Percentiles rank a stretch among this genome's conserved stretches.
Conservation (phyloP, 176 grass and related monocot genomes). For the Calamus simplicifolius region DNA sequence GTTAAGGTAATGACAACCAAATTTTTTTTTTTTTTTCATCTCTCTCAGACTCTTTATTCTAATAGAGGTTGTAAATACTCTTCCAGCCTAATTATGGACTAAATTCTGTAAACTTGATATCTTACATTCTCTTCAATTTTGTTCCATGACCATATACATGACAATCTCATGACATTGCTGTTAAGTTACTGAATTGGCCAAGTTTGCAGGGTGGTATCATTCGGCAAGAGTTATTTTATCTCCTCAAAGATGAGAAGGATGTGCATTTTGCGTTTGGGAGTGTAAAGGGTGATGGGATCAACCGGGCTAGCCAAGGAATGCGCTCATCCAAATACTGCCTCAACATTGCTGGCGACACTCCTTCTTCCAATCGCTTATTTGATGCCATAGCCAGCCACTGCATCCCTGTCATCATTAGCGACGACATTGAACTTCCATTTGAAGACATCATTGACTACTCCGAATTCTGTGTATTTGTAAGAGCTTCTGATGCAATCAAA, state of each 20-base stretch:
- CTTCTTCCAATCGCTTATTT: constrained; percentile 9
- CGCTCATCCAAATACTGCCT: constrained; percentile 9
- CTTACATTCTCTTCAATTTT: no score
- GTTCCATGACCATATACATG: no score
- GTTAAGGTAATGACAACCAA: no score
- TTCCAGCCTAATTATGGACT: no score
- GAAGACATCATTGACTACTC: constrained; percentile 11
- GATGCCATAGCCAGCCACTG: constrained; percentile 15
- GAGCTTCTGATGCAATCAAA: constrained; percentile 6
- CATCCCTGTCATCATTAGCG: constrained; percentile 7
- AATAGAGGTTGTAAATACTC: no score
- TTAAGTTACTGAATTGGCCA: background rate
- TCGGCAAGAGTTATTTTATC: constrained; percentile 8
- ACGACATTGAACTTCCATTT: constrained; percentile 11
- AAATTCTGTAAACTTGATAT: no score
- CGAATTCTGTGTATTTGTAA: constrained; percentile 9
- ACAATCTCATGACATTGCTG: no score
- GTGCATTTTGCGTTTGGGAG: constrained; percentile 17
- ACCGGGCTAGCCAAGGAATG: constrained; percentile 3
- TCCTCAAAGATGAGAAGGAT: constrained; percentile 13
- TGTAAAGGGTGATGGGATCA: background rate
- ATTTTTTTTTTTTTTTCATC: no score
- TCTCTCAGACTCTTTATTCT: no score
- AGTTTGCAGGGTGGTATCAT: constrained; percentile 8
- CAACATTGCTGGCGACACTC: constrained; percentile 6